Percentiles rank a stretch among this genome's conserved stretches.
These are phyloP conservation scores for Mikania micrantha DNA, from an alignment of 129 eudicot species.

Conservation along the genomic window DNA sequence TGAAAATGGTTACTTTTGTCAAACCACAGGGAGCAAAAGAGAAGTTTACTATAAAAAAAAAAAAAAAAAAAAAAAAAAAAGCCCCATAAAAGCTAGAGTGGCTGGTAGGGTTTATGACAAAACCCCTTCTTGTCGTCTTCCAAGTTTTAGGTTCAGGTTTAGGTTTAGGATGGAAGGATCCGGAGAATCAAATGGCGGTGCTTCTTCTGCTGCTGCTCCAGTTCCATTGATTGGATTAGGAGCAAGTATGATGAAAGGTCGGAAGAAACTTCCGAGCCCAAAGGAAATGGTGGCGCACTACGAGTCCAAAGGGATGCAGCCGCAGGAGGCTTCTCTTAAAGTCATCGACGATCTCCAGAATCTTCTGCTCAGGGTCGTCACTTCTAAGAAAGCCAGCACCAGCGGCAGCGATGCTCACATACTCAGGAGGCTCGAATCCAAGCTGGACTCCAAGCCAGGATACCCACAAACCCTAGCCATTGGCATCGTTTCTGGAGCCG, in stretches of 20 bases:
- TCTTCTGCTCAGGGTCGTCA: conserved; percentile 40
- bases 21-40: no score
- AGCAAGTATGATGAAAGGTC: no score
- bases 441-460: conserved; percentile 72
- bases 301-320: conserved; percentile 60
- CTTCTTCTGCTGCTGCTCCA: no score
- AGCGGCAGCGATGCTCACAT: neutral
- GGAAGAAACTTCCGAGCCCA: conserved; percentile 32
- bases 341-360: conserved; percentile 72
- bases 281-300: conserved; percentile 44
- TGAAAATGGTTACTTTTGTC: no score
- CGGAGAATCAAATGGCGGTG: neutral
- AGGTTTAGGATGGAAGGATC: neutral
- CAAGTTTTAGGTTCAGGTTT: no score
- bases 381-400: conserved; percentile 6
- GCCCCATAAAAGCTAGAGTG: no score
- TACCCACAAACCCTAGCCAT: conserved; percentile 41
- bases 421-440: conserved; percentile 48
- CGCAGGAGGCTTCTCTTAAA: conserved; percentile 63
- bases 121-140: no score
- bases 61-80: no score
- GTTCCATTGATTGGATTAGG: no score
- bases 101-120: no score
- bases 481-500: conserved; percentile 23
- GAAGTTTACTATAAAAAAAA: no score